Evolutionary conservation across 345 rosid genomes (phyloP), one percentile per base, ranked within the genome.

Genomic region (Boechera divaricarpa): DNA sequence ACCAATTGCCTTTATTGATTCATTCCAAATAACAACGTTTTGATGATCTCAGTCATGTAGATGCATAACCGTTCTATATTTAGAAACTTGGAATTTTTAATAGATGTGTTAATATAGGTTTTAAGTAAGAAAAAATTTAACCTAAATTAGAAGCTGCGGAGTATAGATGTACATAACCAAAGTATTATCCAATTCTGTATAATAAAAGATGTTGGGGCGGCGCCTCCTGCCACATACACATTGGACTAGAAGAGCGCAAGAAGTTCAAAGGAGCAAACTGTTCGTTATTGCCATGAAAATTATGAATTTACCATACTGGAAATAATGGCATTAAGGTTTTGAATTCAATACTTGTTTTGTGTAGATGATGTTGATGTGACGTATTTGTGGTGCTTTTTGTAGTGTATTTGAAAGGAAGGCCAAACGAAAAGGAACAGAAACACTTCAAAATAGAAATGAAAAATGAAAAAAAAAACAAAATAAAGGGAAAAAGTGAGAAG

Each of bases 311-410:
- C 31, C 57, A 70, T 63, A 47, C 59, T 70, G 44, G 35, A 62
- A 70, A 70, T 55, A 36, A 64, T 38, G 52, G 4, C 24, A 57
- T 62, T 47, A 28, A 72, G 56, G 74, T 63, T 65, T 65, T 26
- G 16, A 32, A n/a, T 52, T 33, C 28, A 42, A 51, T 33, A 32
- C 68, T 66, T 48, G 81, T 41, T 72, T 24, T 66, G 56, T 59
- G 69, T 72, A 41, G 39, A 32, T 72, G 68, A 65, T 63, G 62
- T 49, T 77, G 81, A 57, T 66, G 72, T 71, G 72, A 77, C 77
- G 72, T 65, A 56, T n/a, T 45, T 42, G 24, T 47, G 51, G n/a
- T 58, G 45, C 4, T 26, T 28, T 53, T 48, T 16, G 16, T 21
- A 45, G 57, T 52, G 74, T 49, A 54, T 35, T 5, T 59, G 76